Evolutionary conservation across 2,329 filamentous ascomycete species (phyloP).

Genomic region (Coniochaeta sp.): DNA sequence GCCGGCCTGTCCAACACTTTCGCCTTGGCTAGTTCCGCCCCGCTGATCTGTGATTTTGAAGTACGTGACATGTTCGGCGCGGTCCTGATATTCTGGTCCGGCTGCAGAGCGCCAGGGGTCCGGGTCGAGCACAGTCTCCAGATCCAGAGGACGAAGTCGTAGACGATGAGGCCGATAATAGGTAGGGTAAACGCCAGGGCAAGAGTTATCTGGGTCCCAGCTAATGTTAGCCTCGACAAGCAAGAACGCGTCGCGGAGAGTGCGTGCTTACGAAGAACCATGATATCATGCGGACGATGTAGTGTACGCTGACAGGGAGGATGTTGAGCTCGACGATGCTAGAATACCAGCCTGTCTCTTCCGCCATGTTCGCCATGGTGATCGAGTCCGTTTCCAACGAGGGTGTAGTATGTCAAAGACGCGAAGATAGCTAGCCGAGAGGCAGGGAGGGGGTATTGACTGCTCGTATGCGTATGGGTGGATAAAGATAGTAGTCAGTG

Average conservation of each 20-base stretch:
- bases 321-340: constrained; percentile 13
- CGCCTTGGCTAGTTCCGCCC: background rate
- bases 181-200: constrained; percentile 40
- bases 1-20: background rate
- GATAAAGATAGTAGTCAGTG: background rate
- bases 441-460: too few species aligned
- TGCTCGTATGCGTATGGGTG: background rate
- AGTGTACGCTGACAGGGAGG: constrained; percentile 11
- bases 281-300: constrained; percentile 15
- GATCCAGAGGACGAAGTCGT: constrained; percentile 46
- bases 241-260: background rate
- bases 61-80: constrained; percentile 4
- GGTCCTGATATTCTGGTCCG: constrained; percentile 1
- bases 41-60: background rate
- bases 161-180: constrained; percentile 36
- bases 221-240: constrained; percentile 1
- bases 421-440: too few species aligned
- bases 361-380: constrained; percentile 4
- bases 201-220: constrained; percentile 31
- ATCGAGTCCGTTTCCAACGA: background rate
- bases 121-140: constrained; percentile 33
- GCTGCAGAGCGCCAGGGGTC: background rate
- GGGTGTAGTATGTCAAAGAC: too few species aligned
- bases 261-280: constrained; percentile 17
- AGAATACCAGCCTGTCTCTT: constrained; percentile 9